Percentiles rank a stretch among this genome's conserved stretches.
Evolutionary conservation across 1,284 basidiomycete genomes (phyloP).

Genomic region (Malassezia furfur): DNA sequence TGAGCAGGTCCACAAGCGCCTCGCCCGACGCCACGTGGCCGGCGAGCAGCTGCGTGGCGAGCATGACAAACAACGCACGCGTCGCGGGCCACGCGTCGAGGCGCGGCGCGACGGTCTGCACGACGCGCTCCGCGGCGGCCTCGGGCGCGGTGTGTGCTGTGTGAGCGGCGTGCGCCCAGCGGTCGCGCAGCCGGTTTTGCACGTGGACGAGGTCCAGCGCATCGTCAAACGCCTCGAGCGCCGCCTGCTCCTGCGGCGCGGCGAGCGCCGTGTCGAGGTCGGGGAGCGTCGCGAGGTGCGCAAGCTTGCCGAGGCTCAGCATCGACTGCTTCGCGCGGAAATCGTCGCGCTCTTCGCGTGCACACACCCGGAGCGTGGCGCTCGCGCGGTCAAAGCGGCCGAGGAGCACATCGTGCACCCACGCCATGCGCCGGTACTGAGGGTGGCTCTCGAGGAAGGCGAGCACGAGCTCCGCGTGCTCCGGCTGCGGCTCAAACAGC

Average conservation of each 20-base stretch:
- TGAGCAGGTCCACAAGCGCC: slow-evolving; percentile 53
- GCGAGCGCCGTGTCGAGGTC: slow-evolving; percentile 18
- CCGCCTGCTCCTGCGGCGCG: slow-evolving; percentile 28
- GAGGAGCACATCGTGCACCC: slow-evolving; percentile 79
- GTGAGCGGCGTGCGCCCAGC: slow-evolving; percentile 22
- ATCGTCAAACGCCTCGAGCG: slow-evolving; percentile 51
- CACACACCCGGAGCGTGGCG: slow-evolving; percentile 56
- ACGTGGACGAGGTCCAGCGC: slow-evolving; percentile 55
- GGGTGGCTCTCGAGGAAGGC: slow-evolving; percentile 60
- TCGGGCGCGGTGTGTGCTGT: slow-evolving; percentile 7
- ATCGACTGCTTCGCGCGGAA: slow-evolving; percentile 57
- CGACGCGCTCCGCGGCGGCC: slow-evolving; percentile 18
- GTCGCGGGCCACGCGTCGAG: slow-evolving; percentile 23
- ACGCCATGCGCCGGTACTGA: slow-evolving; percentile 60
- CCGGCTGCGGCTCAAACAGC: slow-evolving; percentile 64
- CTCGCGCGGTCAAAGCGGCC: slow-evolving; percentile 62
- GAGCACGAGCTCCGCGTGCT: slow-evolving; percentile 60
- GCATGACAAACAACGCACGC: slow-evolving; percentile 27
- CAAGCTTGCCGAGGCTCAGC: slow-evolving; percentile 80
- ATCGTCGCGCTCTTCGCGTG: slow-evolving; percentile 55
- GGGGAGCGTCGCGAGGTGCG: slow-evolving; percentile 57
- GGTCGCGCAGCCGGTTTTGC: slow-evolving; percentile 49
- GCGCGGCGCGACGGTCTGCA: slow-evolving; percentile 17
- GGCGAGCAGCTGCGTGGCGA: slow-evolving; percentile 29
- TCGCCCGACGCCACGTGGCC: slow-evolving; percentile 50